Evolutionary conservation across 768 basidiomycete species (phyloP).

Genomic region (Tubosaeta sp.): DNA sequence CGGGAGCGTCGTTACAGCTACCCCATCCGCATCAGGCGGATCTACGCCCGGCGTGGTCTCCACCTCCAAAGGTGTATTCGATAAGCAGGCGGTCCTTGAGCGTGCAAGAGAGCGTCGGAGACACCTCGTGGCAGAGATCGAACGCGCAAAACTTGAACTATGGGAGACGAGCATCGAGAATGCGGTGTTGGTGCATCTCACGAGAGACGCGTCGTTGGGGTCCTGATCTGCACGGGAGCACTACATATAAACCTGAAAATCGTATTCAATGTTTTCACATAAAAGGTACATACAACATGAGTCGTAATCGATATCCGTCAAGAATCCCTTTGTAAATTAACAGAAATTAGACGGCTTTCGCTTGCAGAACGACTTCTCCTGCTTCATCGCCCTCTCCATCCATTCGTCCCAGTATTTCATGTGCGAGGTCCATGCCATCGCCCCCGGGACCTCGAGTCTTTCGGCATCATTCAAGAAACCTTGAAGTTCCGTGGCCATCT

Average conservation of each 20-base stretch:
- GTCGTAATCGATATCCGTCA: not conserved
- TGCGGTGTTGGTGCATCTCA: slow-evolving; percentile 52
- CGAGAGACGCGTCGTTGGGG: slow-evolving; percentile 27
- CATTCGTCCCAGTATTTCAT: slow-evolving; percentile 20
- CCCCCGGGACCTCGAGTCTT: slow-evolving; percentile 11
- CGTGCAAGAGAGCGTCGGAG: slow-evolving; percentile 52
- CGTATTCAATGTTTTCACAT: slow-evolving; percentile 17
- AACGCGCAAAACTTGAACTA: slow-evolving; percentile 57
- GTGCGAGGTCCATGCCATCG: slow-evolving; percentile 15
- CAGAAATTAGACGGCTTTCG: slow-evolving; percentile 12
- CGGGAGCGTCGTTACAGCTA: not conserved
- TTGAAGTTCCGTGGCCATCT: slow-evolving; percentile 36
- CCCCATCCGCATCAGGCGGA: not conserved
- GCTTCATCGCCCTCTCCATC: slow-evolving; percentile 4
- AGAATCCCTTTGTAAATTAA: slow-evolving; percentile 1
- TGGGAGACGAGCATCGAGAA: slow-evolving; percentile 75
- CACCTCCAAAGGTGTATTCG: slow-evolving; percentile 7
- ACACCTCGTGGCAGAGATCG: slow-evolving; percentile 51
- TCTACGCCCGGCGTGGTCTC: not conserved
- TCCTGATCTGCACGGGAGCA: not conserved
- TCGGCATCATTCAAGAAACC: slow-evolving; percentile 22
- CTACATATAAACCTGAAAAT: not conserved
- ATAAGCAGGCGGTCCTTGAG: slow-evolving; percentile 44
- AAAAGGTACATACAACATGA: slow-evolving; percentile 20
- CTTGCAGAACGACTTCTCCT: slow-evolving; percentile 11